Percentiles rank a stretch among this genome's conserved stretches.
phyloP scores from a whole-genome alignment of 768 basidiomycete genomes.

The Porpolomopsis calyptriformis region DNA sequence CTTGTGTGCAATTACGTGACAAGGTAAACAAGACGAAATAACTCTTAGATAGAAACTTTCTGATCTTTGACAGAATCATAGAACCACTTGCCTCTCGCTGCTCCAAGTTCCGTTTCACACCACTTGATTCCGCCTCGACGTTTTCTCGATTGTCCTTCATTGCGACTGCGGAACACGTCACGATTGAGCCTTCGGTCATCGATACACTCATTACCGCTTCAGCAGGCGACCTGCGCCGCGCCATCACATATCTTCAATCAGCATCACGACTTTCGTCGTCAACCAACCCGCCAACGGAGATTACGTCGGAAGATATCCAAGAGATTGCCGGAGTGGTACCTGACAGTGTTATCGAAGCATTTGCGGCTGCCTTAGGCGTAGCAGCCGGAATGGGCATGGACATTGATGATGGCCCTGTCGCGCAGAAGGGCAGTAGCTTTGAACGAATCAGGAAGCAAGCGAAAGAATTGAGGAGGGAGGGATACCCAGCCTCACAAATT shows the following conservation, averaged over 20 bases:
- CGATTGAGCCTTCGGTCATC: slow-evolving; percentile 48
- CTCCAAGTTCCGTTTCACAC: slow-evolving; percentile 97
- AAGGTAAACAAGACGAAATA: slow-evolving; percentile 40
- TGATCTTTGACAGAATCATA: slow-evolving; percentile 60
- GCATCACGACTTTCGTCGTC: slow-evolving; percentile 80
- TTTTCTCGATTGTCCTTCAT: slow-evolving; percentile 69
- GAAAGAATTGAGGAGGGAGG: slow-evolving; percentile 68
- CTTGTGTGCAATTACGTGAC: slow-evolving; percentile 99
- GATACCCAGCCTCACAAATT: slow-evolving; percentile 87
- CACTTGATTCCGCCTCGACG: slow-evolving; percentile 73
- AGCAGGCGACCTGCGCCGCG: slow-evolving; percentile 86
- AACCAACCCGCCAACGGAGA: slow-evolving; percentile 58
- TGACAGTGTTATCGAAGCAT: slow-evolving; percentile 51
- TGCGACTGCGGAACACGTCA: slow-evolving; percentile 62
- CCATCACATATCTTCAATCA: slow-evolving; percentile 96
- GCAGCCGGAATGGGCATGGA: slow-evolving; percentile 45
- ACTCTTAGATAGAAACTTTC: background rate
- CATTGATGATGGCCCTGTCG: slow-evolving; percentile 26
- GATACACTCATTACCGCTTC: slow-evolving; percentile 69
- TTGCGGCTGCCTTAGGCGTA: slow-evolving; percentile 65
- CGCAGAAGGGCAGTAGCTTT: slow-evolving; percentile 33
- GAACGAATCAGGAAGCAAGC: slow-evolving; percentile 60
- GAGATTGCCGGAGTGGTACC: slow-evolving; percentile 98
- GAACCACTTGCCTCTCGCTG: slow-evolving; percentile 98
- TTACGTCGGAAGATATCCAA: slow-evolving; percentile 73